These are phyloP conservation scores for Paramecium sexaurelia DNA, from an alignment of 73 alveolate species.

Conservation along the genomic window DNA sequence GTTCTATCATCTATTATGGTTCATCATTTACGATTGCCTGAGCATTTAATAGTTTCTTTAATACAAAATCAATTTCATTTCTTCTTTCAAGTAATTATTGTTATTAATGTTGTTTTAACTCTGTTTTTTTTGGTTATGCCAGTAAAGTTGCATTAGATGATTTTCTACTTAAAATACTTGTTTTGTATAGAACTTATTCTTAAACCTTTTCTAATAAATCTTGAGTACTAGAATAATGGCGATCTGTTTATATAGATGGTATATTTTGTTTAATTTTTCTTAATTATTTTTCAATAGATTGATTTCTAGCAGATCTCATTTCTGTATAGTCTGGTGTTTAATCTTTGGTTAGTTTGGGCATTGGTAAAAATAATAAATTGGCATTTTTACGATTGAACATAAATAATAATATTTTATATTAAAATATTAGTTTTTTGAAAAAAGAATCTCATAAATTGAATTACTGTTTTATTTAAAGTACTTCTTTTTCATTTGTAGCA, in stretches of 20 bases:
- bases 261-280: not conserved
- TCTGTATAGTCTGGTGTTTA: not conserved
- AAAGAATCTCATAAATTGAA: not conserved
- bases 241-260: not conserved
- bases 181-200: not conserved
- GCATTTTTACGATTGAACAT: constrained; percentile 29
- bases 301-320: not conserved
- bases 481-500: constrained; percentile 55
- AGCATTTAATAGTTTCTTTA: constrained; percentile 1
- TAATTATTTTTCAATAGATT: not conserved
- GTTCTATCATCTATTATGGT: constrained; percentile 27
- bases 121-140: not conserved
- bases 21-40: not conserved
- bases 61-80: constrained; percentile 15
- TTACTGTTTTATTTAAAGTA: constrained; percentile 18
- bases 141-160: not conserved
- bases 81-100: not conserved
- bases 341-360: constrained; percentile 5
- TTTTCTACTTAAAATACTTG: constrained; percentile 13
- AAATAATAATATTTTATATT: not conserved
- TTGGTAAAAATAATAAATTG: not conserved
- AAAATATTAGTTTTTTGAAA: not conserved
- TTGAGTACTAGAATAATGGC: not conserved
- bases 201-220: not conserved
- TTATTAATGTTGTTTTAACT: not conserved